A percentile compares a stretch with the other conserved stretches of the same genome.
phyloP scores from a whole-genome alignment of 176 grass and related monocot genomes.

The Carex myosuroides region DNA sequence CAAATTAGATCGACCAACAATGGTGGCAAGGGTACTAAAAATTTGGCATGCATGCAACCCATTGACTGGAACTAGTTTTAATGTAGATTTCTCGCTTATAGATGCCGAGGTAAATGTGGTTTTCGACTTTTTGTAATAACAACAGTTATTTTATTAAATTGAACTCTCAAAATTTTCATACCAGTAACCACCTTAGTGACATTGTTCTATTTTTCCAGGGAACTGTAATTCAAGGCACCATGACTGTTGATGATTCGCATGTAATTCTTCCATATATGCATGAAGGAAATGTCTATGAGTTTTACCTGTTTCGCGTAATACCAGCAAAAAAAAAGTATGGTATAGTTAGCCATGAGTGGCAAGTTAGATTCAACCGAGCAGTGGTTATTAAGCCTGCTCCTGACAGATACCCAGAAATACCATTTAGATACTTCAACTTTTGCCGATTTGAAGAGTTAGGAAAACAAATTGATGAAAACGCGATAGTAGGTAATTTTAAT shows the following conservation, averaged over 20 bases:
- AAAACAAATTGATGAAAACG: background rate
- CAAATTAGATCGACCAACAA: conserved; percentile 8
- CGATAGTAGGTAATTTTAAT: background rate
- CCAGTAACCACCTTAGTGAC: background rate
- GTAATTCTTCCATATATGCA: background rate
- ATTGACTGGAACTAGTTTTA: background rate
- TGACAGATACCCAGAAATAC: background rate
- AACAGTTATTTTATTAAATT: background rate
- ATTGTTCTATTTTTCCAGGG: background rate
- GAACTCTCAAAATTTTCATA: background rate
- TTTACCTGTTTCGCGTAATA: conserved; percentile 2
- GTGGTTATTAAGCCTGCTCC: background rate
- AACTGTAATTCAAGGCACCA: conserved; percentile 2
- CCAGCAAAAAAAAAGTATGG: background rate
- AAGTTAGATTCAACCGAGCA: conserved; percentile 10
- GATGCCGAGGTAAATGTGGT: background rate
- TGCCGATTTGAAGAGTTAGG: background rate
- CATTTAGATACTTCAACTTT: background rate
- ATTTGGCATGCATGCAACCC: conserved; percentile 7
- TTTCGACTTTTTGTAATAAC: background rate
- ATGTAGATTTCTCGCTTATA: conserved; percentile 7
- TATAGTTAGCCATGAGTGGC: background rate
- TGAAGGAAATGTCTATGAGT: conserved; percentile 5
- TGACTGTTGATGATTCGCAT: background rate
- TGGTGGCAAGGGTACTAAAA: conserved; percentile 2